Percentiles rank a stretch among this genome's conserved stretches.
Evolutionary conservation across 371 early-diverging fungal species (phyloP).

Genomic region (Mucor irregularis): DNA sequence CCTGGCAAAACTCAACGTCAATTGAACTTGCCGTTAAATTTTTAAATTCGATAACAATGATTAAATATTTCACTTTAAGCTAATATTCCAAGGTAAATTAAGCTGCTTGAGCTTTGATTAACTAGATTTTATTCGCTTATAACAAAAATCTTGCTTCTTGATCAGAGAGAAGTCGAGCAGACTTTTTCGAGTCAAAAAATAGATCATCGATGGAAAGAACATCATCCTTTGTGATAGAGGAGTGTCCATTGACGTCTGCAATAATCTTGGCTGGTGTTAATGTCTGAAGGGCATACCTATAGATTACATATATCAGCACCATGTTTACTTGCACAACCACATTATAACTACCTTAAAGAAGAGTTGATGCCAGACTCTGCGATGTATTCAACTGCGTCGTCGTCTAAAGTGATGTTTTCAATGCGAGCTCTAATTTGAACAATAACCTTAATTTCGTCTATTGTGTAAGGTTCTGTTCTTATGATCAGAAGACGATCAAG

Average conservation of each 20-base stretch:
- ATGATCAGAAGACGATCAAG: conserved; percentile 96
- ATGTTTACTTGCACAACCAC: no score
- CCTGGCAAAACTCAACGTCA: no score
- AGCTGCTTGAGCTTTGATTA: no score
- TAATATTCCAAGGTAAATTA: no score
- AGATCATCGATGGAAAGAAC: conserved; percentile 81
- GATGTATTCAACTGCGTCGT: conserved; percentile 75
- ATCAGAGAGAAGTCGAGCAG: conserved; percentile 64
- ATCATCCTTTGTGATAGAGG: conserved; percentile 77
- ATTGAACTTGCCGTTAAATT: no score
- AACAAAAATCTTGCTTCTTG: conserved; percentile 44
- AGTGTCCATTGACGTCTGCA: conserved; percentile 82
- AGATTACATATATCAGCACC: background rate
- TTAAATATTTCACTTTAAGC: no score
- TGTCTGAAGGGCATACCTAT: conserved; percentile 93
- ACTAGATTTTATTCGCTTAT: conserved; percentile 2
- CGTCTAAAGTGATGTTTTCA: conserved; percentile 77
- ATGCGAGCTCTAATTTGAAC: conserved; percentile 89
- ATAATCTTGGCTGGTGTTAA: conserved; percentile 91
- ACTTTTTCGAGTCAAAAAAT: conserved; percentile 92
- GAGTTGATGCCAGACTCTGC: conserved; percentile 84
- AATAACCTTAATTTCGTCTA: conserved; percentile 90
- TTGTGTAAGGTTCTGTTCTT: conserved; percentile 88
- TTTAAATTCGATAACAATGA: no score
- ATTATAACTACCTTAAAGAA: conserved; percentile 61